Base-by-base conservation (phyloP, 176 grass and related monocot genomes). In the Ananas comosus region DNA sequence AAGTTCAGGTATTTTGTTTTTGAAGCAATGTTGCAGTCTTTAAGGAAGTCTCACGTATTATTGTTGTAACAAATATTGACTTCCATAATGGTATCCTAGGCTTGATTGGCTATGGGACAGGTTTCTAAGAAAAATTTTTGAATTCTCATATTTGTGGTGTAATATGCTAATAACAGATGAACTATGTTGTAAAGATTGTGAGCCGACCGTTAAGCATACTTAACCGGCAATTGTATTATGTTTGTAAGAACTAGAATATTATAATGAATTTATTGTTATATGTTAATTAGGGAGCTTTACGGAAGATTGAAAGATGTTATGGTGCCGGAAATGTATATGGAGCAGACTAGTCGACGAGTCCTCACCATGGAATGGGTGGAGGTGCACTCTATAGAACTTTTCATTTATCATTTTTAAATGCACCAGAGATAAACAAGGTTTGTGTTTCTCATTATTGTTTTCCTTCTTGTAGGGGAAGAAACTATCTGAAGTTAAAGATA, bases 351-450 rank as follows among this genome's bases (percentile, higher is more conserved):
- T 76, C 78, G 73, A 25, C 77, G 77, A 49, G 89, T 96, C 28
- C 89, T 96, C 47, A 29, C 85, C 64, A 96, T 96, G 93, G 93
- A 96, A 92, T 96, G 93, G 93, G 82, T 96, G 70, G 89, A 96
- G 88, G 93, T 96, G 19, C 48, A 27, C 22, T 50, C 42, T 70
- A 53, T 9, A 14, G 2, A 48, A 48, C 52, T 10, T 65, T 53
- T 77, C 12, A 48, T 59, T 71, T 71, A 48, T 65, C 14, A 27
- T 68, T 73, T 56, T 67, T 42, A 42, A 42, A 42, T 42, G 33
- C 33, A 42, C 33, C 33, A 6, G 33, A 42, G 5, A 42, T 42
- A 14, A 50, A 51, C 17, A 57, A 11, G 24, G 49, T 75, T n/a
- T 74, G 71, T 51, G 16, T 77, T 28, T 17, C 9, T 75, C 12